phyloP scores from a whole-genome alignment of 371 early-diverging fungal genomes.

The Dipsacomyces acuminosporus region DNA sequence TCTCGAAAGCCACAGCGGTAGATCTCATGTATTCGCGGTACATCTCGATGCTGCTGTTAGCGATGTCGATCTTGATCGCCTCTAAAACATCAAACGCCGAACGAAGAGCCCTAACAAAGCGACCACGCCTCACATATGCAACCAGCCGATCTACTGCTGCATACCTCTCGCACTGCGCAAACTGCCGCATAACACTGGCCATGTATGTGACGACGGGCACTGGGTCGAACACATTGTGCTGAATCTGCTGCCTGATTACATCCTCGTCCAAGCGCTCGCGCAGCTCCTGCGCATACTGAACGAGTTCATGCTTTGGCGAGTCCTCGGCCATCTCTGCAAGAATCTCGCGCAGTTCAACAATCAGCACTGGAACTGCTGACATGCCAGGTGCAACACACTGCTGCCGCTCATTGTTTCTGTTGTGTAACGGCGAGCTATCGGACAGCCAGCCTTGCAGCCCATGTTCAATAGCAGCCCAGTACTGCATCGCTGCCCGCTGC shows the following conservation, averaged over 20 bases:
- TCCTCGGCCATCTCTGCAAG: slow-evolving; percentile 44
- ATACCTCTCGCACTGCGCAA: slow-evolving; percentile 25
- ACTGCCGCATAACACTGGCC: slow-evolving; percentile 17
- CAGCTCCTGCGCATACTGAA: slow-evolving; percentile 18
- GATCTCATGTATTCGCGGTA: slow-evolving; percentile 48
- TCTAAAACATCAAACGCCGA: slow-evolving; percentile 39
- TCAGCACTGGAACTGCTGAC: slow-evolving; percentile 26
- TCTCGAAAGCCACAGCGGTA: slow-evolving; percentile 44
- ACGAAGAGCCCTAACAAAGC: slow-evolving; percentile 37
- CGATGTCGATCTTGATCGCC: slow-evolving; percentile 46
- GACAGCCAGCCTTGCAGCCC: slow-evolving; percentile 11
- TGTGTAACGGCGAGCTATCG: not conserved
- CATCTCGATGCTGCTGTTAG: slow-evolving; percentile 46
- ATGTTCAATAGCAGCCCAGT: slow-evolving; percentile 43
- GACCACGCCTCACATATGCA: slow-evolving; percentile 27
- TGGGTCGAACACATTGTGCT: slow-evolving; percentile 42
- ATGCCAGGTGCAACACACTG: not conserved
- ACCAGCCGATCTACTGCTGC: slow-evolving; percentile 28
- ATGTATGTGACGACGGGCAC: slow-evolving; percentile 16
- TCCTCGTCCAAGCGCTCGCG: slow-evolving; percentile 41
- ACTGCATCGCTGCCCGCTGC: slow-evolving; percentile 34
- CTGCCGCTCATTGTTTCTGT: not conserved
- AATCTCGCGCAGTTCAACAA: slow-evolving; percentile 47
- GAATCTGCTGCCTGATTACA: slow-evolving; percentile 41
- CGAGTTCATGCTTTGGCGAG: slow-evolving; percentile 14